Percentiles rank a stretch among this genome's conserved stretches.
Conservation (phyloP, 176 grass and related monocot genomes). For the Cocos nucifera region DNA sequence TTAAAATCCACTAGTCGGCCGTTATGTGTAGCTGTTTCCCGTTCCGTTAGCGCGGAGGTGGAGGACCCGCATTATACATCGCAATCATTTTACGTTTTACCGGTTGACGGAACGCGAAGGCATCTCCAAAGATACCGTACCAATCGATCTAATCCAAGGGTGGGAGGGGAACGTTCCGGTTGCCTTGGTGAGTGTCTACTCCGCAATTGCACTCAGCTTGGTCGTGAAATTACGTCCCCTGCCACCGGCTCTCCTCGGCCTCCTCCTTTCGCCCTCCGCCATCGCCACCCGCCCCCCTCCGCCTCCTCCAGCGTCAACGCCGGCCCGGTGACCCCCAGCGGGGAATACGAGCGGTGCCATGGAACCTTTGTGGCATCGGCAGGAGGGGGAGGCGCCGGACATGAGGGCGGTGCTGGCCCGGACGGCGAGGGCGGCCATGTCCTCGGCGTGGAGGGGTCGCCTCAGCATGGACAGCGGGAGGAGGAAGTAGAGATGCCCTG, state of each 20-base stretch:
- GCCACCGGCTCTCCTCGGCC: slow-evolving; percentile 1
- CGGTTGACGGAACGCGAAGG: too few species aligned
- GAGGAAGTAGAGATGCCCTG: too few species aligned
- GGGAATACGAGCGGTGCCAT: slow-evolving; percentile 51
- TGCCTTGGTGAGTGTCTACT: slow-evolving; percentile 7
- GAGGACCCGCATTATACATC: too few species aligned
- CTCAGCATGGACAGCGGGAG: too few species aligned
- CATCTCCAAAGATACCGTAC: too few species aligned
- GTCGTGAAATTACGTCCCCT: slow-evolving; percentile 39
- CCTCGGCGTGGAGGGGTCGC: too few species aligned
- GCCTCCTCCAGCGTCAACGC: neutral
- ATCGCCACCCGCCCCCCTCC: neutral
- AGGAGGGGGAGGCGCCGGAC: slow-evolving; percentile 11
- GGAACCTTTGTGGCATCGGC: slow-evolving; percentile 23
- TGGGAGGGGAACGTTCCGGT: too few species aligned
- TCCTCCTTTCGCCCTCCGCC: slow-evolving; percentile 5
- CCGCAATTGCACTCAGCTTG: slow-evolving; percentile 49
- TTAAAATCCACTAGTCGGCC: too few species aligned
- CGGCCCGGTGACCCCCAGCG: neutral
- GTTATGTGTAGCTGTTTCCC: too few species aligned
- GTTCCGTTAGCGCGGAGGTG: too few species aligned
- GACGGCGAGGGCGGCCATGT: slow-evolving; percentile 37
- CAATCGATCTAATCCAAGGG: too few species aligned
- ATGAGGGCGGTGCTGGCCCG: slow-evolving; percentile 50
- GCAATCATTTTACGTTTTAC: too few species aligned